Evolutionary conservation across 371 early-diverging fungal species (phyloP), one percentile per base, ranked within the genome.

Genomic region (Mortierella sp.): DNA sequence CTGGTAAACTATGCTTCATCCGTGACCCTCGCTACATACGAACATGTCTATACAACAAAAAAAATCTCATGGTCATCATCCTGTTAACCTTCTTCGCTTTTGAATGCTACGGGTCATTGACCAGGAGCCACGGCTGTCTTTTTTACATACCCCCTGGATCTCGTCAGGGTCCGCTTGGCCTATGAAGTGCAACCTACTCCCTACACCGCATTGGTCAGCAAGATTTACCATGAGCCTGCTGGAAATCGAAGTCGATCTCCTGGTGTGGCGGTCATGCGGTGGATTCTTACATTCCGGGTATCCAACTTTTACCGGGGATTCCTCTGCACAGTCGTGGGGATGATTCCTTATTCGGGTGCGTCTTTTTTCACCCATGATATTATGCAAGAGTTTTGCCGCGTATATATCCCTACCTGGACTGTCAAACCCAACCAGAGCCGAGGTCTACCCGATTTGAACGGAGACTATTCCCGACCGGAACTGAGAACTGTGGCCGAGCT

Each of bases 331-430:
- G 79, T 97, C n/a, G 86, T 88, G 62, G 99, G 99, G 12, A 97
- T 98, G 85, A 82, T 98, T 4, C 99, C 98, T 4, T 99, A 99
- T 64, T 98, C 97, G 8, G 99, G 99, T 17, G 94, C 94, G 4
- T 91, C 95, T 2, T 95, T 96, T 72, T 88, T 88, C 69, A 89
- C 89, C 5, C 90, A 95, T 63, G 88, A 93, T 59, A 61, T 80
- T 24, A 61, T 91, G 32, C 89, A 87, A 4, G 71, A 88, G 24
- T 63, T 88, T 44, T 87, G 82, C 31, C 84, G 90, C 17, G 83
- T 76, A 26, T 62, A 86, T 43, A 81, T 81, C 21, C 56, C 78
- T 14, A 14, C 7, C 9, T 69, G 70, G 76, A 76, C 76, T 1
- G 42, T 76, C 21, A 76, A 76, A n/a, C 54, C 64, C 8, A 69